Base-by-base conservation (phyloP, 306 rosid species). In the Dryas octopetala region DNA sequence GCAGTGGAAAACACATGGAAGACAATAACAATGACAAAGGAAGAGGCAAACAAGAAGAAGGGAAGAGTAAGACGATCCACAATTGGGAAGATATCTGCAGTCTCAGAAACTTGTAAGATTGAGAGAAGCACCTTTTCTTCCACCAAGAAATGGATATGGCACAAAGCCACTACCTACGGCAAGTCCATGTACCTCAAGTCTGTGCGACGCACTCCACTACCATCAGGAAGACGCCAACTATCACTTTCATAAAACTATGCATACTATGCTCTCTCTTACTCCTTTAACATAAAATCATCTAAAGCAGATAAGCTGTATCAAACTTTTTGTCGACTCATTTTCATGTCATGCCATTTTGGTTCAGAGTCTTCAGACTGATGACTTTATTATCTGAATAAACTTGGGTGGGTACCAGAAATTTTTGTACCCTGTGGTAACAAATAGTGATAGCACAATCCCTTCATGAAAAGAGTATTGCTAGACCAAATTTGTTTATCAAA, bases 31-130 rank as follows among this genome's bases (percentile, higher is more conserved):
- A 8, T 19, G 1, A 73, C 87, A 41, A 90, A 84, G 82, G 83
- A 83, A 48, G 84, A 86, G 76, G 92, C 97, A 66, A 83, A 87
- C 62, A 84, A 73, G 83, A 84, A 82, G 67, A 85, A 77, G 75
- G n/a, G 55, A 40, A 81, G 71, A 17, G 87, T 84, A 47, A 87
- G 91, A 63, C 43, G 67, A 70, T 79, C 77, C 19, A 78, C 90
- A 7, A 63, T 63, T 9, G 87, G 87, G 76, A 74, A 85, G 12
- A 75, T 86, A 26, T 43, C 83, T 28, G n/a, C 73, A 67, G 71
- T 84, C 73, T 80, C 86, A 65, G 73, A 61, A 48, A 54, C 63
- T 74, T 19, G n/a, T 7, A 41, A 43, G 64, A 71, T n/a, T 7
- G 19, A 43, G 64, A 71, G 28, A 64, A 5, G 53, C 10, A 4